Evolutionary conservation across 352 stramenopile genomes (phyloP).

Genomic region (Phytophthora colocasiae): DNA sequence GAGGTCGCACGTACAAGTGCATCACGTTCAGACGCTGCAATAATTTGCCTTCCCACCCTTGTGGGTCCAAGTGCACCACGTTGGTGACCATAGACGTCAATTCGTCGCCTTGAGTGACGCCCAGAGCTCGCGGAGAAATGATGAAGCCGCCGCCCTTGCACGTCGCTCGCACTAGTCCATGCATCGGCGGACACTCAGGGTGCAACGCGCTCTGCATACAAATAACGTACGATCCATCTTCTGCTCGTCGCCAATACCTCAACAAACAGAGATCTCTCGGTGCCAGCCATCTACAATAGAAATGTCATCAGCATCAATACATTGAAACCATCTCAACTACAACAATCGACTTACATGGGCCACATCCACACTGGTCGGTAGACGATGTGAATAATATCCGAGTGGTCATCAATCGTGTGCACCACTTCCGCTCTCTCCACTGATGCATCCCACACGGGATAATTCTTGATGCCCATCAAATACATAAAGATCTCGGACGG

Average conservation of each 20-base stretch:
- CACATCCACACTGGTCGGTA: slow-evolving; percentile 82
- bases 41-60: slow-evolving; percentile 68
- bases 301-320: slow-evolving; percentile 8
- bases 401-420: slow-evolving; percentile 82
- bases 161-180: slow-evolving; percentile 64
- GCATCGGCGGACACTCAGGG: slow-evolving; percentile 70
- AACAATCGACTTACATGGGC: slow-evolving; percentile 56
- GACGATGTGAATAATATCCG: slow-evolving; percentile 83
- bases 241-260: slow-evolving; percentile 74
- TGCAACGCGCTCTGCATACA: slow-evolving; percentile 81
- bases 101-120: slow-evolving; percentile 47
- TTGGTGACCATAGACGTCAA: slow-evolving; percentile 74
- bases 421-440: slow-evolving; percentile 69
- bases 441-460: slow-evolving; percentile 70
- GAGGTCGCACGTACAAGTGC: slow-evolving; percentile 63
- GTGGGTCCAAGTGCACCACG: slow-evolving; percentile 74
- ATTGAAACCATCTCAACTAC: neutral
- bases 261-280: slow-evolving; percentile 73
- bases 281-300: slow-evolving; percentile 59
- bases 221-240: slow-evolving; percentile 81
- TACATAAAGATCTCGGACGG: slow-evolving; percentile 80
- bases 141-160: slow-evolving; percentile 73
- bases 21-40: slow-evolving; percentile 66
- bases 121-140: slow-evolving; percentile 52
- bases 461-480: slow-evolving; percentile 80